Evolutionary conservation across 768 basidiomycete genomes (phyloP), one percentile per base, ranked within the genome.

Genomic region (Tylopilus subfusipes): DNA sequence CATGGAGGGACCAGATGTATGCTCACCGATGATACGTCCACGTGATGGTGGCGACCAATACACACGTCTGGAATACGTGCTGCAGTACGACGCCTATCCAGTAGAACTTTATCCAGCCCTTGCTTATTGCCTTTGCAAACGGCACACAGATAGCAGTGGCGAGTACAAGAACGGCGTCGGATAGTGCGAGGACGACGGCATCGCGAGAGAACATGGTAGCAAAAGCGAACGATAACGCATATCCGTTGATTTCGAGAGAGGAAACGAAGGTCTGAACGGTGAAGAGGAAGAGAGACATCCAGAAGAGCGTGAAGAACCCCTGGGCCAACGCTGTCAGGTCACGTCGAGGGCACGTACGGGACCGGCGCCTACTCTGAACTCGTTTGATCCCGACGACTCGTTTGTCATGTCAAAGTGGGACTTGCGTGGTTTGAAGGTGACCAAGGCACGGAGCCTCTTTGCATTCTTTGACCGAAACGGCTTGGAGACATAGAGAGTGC

Each of bases 231-330:
- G 86, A 86, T 47, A 96, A 78, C 0, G 90, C 82, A 36, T 83
- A 82, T 19, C 94, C 94, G 46, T 76, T 85, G n/a, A 78, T 76
- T 66, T 93, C 87, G 59, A 88, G 83, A 67, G 85, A 85, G 48
- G 78, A 80, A 49, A 92, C 75, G 70, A 90, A 92, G 4, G 89
- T 90, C 60, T 86, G 80, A 38, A 93, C 67, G 12, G 86, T 82
- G 65, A 93, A 85, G 47, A 96, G 80, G 63, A 90, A 93, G 59
- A 95, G 82, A 21, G 86, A 86, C 52, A 90, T 84, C 85, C 97
- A 98, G 74, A 98, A 98, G 47, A 98, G 80, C 4, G 89, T 83
- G 72, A 93, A 98, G 76, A 98, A 98, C 1, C 96, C 96, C 86
- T 90, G 62, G n/a, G 22, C 0, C 31, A 53, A 47, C 10, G 29